These are phyloP conservation scores for Perkinsus marinus DNA, from an alignment of 169 alveolate genomes.

Conservation along the genomic window DNA sequence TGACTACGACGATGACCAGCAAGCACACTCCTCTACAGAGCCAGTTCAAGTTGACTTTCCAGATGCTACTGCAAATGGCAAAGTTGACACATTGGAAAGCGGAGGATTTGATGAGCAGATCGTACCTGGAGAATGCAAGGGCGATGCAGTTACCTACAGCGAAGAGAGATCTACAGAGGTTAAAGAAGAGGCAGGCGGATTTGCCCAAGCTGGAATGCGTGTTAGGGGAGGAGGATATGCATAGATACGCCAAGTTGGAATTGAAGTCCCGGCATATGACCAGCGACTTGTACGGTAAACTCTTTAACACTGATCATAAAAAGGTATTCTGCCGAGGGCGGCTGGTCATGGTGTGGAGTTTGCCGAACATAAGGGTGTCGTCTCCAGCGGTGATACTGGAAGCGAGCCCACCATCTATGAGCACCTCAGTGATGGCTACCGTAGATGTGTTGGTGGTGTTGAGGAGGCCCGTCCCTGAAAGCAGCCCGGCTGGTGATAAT, in stretches of 20 bases:
- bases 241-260: slow-evolving; percentile 23
- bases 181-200: slow-evolving; percentile 17
- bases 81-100: slow-evolving; percentile 55
- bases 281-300: slow-evolving; percentile 16
- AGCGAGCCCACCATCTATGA: not conserved
- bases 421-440: not conserved
- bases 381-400: not conserved
- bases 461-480: not conserved
- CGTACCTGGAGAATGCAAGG: slow-evolving; percentile 58
- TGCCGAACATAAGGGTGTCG: not conserved
- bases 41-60: slow-evolving; percentile 67
- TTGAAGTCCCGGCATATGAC: slow-evolving; percentile 20
- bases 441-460: not conserved
- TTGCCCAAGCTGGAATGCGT: slow-evolving; percentile 29
- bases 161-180: slow-evolving; percentile 36
- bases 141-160: slow-evolving; percentile 44
- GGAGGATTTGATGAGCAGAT: slow-evolving; percentile 62
- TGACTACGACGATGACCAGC: slow-evolving; percentile 61
- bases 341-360: not conserved
- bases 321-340: slow-evolving; percentile 21
- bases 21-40: slow-evolving; percentile 64
- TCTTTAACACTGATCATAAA: slow-evolving; percentile 15
- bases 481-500: not conserved
- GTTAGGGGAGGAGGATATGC: slow-evolving; percentile 16
- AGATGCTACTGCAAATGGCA: slow-evolving; percentile 59